Conservation (phyloP, 345 rosid species). For the Bruguiera sexangula region DNA sequence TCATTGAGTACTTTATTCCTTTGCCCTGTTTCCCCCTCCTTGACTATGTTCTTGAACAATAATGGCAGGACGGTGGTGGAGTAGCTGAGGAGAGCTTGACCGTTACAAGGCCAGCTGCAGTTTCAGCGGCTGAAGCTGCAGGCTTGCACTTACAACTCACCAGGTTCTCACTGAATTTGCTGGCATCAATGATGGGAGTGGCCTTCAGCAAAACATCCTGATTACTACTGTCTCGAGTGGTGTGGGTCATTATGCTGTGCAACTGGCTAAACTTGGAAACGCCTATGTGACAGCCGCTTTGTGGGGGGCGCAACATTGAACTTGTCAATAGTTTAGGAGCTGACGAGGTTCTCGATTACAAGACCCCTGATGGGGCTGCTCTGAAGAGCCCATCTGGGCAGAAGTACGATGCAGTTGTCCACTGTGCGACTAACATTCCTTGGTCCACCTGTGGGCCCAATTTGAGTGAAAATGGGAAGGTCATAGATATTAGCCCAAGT, state of each 20-base stretch:
- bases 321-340: constrained; percentile 72
- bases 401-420: constrained; percentile 69
- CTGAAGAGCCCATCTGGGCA: constrained; percentile 65
- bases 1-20: not conserved
- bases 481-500: constrained; percentile 53
- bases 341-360: constrained; percentile 78
- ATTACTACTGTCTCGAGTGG: constrained; percentile 85
- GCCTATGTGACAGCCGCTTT: constrained; percentile 76
- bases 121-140: constrained; percentile 66
- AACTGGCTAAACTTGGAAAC: constrained; percentile 67
- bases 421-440: constrained; percentile 58
- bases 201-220: constrained; percentile 48
- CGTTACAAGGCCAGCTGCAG: constrained; percentile 54
- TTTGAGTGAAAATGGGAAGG: constrained; percentile 56
- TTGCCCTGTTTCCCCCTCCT: not conserved
- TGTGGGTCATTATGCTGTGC: constrained; percentile 77
- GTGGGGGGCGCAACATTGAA: constrained; percentile 70
- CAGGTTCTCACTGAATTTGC: constrained; percentile 54
- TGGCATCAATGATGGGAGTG: constrained; percentile 63
- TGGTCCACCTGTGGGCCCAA: constrained; percentile 69
- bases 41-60: constrained; percentile 7
- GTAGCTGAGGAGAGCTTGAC: constrained; percentile 59
- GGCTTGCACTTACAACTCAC: constrained; percentile 64
- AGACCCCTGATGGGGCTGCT: constrained; percentile 68
- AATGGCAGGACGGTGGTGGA: constrained; percentile 34